These are phyloP conservation scores for Globisporangium cylindrosporum DNA, from an alignment of 352 stramenopile genomes.

Conservation along the genomic window DNA sequence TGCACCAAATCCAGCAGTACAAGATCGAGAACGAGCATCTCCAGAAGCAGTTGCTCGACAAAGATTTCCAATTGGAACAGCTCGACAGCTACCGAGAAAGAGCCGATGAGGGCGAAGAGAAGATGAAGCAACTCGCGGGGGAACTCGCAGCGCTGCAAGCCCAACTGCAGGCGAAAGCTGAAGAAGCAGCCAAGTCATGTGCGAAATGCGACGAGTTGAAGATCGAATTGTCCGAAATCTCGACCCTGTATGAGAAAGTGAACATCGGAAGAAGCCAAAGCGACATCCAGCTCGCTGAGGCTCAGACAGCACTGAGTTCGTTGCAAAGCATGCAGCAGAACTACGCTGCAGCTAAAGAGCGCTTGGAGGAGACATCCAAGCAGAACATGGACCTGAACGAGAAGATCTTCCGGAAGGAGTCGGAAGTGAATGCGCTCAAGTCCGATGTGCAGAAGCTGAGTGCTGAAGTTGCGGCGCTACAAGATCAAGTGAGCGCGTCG, in stretches of 20 bases:
- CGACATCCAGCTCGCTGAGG: constrained; percentile 55
- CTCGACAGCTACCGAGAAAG: constrained; percentile 41
- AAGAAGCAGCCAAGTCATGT: constrained; percentile 35
- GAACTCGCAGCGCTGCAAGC: constrained; percentile 31
- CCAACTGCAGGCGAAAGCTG: constrained; percentile 33
- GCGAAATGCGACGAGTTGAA: constrained; percentile 40
- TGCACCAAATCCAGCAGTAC: constrained; percentile 56
- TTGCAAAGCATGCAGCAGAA: constrained; percentile 45
- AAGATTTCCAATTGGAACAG: constrained; percentile 65
- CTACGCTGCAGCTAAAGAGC: constrained; percentile 31
- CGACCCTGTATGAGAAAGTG: constrained; percentile 54
- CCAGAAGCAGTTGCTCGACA: constrained; percentile 63
- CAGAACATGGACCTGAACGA: constrained; percentile 60
- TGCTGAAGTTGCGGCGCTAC: constrained; percentile 35
- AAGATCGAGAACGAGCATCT: constrained; percentile 75
- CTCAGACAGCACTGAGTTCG: constrained; percentile 35
- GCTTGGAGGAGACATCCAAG: constrained; percentile 41
- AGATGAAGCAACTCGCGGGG: constrained; percentile 26
- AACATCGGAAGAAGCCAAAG: constrained; percentile 56
- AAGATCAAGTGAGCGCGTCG: constrained; percentile 35
- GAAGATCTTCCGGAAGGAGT: constrained; percentile 52
- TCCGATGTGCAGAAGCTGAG: constrained; percentile 44
- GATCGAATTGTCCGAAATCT: constrained; percentile 46
- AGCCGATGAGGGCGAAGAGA: constrained; percentile 50
- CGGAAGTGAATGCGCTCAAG: constrained; percentile 41